These are phyloP conservation scores for Exobasidium rhododendri DNA, from an alignment of 1,284 basidiomycete genomes.

Conservation along the genomic window DNA sequence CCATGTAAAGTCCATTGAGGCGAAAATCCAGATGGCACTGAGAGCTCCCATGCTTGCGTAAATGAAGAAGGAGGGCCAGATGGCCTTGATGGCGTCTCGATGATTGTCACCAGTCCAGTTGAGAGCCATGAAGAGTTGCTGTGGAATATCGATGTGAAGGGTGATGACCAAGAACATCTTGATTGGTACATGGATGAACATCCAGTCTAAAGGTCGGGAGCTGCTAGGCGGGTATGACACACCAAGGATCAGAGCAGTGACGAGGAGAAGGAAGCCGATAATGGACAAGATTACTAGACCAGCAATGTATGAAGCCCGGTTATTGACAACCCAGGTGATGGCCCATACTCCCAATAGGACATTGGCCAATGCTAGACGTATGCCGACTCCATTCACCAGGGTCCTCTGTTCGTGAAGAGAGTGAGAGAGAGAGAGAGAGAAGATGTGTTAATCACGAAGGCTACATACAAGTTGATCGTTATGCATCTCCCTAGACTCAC, in stretches of 20 bases:
- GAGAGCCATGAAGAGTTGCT: slow-evolving; percentile 59
- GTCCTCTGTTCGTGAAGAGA: too few species aligned
- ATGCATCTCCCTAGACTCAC: too few species aligned
- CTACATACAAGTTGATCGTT: too few species aligned
- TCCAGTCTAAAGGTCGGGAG: slow-evolving; percentile 58
- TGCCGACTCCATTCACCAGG: slow-evolving; percentile 65
- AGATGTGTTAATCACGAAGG: too few species aligned
- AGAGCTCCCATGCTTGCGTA: slow-evolving; percentile 30
- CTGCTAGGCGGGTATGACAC: slow-evolving; percentile 50
- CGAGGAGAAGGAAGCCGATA: slow-evolving; percentile 34
- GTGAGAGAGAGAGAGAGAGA: background rate
- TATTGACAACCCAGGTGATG: slow-evolving; percentile 67
- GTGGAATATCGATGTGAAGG: slow-evolving; percentile 58
- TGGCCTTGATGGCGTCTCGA: slow-evolving; percentile 22
- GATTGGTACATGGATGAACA: slow-evolving; percentile 60
- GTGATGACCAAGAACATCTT: slow-evolving; percentile 59
- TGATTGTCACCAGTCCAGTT: slow-evolving; percentile 53
- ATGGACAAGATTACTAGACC: slow-evolving; percentile 34
- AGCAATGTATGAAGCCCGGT: slow-evolving; percentile 28
- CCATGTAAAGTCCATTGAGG: slow-evolving; percentile 40
- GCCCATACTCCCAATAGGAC: slow-evolving; percentile 80
- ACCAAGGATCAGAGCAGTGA: slow-evolving; percentile 37
- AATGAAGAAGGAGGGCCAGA: slow-evolving; percentile 43
- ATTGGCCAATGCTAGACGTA: slow-evolving; percentile 74
- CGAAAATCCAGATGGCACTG: slow-evolving; percentile 45